Conservation (phyloP, 2,329 filamentous ascomycete species). For the Stemphylium beticola region DNA sequence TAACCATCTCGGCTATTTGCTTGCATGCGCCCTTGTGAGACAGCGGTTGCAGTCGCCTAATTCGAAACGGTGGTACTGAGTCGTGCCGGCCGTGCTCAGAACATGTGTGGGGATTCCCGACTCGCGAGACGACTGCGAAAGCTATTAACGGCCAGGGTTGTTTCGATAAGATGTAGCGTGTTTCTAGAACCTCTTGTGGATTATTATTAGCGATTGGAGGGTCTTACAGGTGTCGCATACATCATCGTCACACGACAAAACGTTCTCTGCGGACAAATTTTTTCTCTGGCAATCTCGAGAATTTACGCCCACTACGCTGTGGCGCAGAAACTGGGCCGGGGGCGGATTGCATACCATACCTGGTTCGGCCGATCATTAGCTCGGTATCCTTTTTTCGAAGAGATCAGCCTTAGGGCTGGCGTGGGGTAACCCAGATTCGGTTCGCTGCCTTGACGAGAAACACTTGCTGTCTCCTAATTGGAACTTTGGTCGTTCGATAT, state of each 20-base stretch:
- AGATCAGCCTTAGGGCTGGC: constrained; percentile 29
- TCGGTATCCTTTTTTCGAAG: constrained; percentile 16
- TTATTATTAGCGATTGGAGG: constrained; percentile 3
- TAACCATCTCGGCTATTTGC: neutral
- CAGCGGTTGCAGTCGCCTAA: constrained; percentile 1
- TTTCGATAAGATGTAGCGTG: constrained; percentile 20
- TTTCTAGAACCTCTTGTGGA: constrained; percentile 10
- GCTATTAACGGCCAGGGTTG: constrained; percentile 5
- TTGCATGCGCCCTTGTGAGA: neutral
- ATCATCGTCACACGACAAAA: constrained; percentile 13
- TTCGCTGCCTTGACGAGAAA: constrained; percentile 14
- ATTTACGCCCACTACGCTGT: constrained; percentile 2
- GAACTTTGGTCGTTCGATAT: constrained; percentile 4
- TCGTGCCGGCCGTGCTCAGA: constrained; percentile 8
- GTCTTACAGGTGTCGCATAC: neutral
- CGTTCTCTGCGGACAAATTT: neutral
- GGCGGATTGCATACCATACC: constrained; percentile 12
- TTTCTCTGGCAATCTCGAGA: constrained; percentile 6
- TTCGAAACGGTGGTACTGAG: constrained; percentile 35
- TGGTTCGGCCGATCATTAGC: constrained; percentile 18
- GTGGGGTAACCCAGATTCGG: constrained; percentile 27
- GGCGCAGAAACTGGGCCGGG: constrained; percentile 13
- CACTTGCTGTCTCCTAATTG: constrained; percentile 25
- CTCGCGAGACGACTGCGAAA: constrained; percentile 11
- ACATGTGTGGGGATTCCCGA: constrained; percentile 14